These are phyloP conservation scores for Sonneratia alba DNA, from an alignment of 345 rosid genomes.

Conservation along the genomic window DNA sequence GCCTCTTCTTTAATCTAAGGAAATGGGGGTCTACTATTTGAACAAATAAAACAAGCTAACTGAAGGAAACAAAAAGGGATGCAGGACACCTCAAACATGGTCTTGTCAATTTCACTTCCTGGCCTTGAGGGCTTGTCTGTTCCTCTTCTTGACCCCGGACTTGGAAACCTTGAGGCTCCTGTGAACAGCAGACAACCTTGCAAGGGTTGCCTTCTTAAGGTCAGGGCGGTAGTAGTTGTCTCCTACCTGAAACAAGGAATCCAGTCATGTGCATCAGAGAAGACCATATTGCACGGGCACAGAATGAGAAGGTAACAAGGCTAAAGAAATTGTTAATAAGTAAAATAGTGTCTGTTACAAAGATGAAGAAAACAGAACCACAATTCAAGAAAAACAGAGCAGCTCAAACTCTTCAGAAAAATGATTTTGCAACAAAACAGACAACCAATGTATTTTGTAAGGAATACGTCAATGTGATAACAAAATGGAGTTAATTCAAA, in stretches of 20 bases:
- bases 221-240: constrained; percentile 89
- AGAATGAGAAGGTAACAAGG: not conserved
- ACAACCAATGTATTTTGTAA: no score
- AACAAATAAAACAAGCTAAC: not conserved
- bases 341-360: not conserved
- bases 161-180: constrained; percentile 73
- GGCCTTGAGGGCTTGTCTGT: constrained; percentile 50
- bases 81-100: not conserved
- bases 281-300: not conserved
- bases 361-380: not conserved
- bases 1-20: not conserved
- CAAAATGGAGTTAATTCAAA: no score
- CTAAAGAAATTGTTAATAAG: not conserved
- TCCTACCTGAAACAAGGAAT: constrained; percentile 37
- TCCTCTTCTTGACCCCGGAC: constrained; percentile 89
- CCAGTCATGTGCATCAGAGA: not conserved
- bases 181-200: constrained; percentile 73
- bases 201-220: constrained; percentile 78
- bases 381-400: not conserved
- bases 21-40: no score
- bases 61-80: not conserved
- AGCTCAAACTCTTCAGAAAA: not conserved
- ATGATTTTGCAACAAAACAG: not conserved
- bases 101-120: constrained; percentile 20
- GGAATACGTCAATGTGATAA: no score